These are phyloP conservation scores for Clonostachys rosea DNA, from an alignment of 2,329 filamentous ascomycete genomes.

Conservation along the genomic window DNA sequence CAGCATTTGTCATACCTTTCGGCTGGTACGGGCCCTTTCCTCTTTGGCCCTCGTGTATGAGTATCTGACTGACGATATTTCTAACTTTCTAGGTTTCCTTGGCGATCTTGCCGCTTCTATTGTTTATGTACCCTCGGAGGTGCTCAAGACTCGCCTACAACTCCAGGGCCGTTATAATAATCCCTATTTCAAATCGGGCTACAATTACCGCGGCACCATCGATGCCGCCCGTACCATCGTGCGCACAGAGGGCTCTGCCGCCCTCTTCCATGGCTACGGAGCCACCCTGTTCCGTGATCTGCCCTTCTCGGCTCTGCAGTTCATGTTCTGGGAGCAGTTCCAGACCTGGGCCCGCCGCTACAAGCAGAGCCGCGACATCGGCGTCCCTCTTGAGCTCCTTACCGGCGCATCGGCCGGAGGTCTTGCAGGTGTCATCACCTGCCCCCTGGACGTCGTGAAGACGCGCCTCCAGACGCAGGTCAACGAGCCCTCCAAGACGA, in stretches of 20 bases:
- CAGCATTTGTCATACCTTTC: slow-evolving; percentile 81
- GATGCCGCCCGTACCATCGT: slow-evolving; percentile 86
- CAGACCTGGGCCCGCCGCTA: slow-evolving; percentile 75
- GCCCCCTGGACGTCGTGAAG: slow-evolving; percentile 95
- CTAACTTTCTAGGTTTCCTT: slow-evolving; percentile 62
- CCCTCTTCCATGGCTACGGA: slow-evolving; percentile 95
- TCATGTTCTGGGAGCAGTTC: slow-evolving; percentile 97
- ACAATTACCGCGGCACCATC: slow-evolving; percentile 85
- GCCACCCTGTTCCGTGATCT: slow-evolving; percentile 92
- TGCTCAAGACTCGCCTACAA: slow-evolving; percentile 94
- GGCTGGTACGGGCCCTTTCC: slow-evolving; percentile 53
- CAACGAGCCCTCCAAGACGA: slow-evolving; percentile 20
- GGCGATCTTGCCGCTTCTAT: slow-evolving; percentile 90
- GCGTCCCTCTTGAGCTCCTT: slow-evolving; percentile 76
- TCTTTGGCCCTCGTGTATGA: not conserved
- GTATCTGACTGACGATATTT: slow-evolving; percentile 1
- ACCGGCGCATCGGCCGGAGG: slow-evolving; percentile 89
- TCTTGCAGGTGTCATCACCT: slow-evolving; percentile 89
- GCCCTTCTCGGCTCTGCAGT: slow-evolving; percentile 93
- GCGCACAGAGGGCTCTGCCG: slow-evolving; percentile 73
- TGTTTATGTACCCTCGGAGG: slow-evolving; percentile 94
- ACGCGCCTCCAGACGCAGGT: slow-evolving; percentile 94
- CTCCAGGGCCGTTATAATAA: slow-evolving; percentile 95
- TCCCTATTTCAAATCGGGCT: slow-evolving; percentile 86
- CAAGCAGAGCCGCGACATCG: slow-evolving; percentile 78